phyloP scores from a whole-genome alignment of 2,329 filamentous ascomycete genomes.

The Alternaria sp. region DNA sequence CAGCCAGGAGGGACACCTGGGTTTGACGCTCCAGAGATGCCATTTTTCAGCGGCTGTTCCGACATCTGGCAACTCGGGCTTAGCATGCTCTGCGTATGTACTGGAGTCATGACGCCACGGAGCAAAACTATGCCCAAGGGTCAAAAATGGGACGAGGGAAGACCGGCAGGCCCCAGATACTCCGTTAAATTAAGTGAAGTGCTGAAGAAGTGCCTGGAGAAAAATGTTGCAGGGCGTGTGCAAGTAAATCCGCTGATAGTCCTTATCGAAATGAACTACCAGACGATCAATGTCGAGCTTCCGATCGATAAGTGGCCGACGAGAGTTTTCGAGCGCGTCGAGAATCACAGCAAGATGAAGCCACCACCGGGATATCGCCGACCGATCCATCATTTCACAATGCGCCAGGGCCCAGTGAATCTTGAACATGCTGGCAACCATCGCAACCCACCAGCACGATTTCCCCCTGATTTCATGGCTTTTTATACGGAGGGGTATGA shows the following conservation, averaged over 20 bases:
- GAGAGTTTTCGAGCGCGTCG: conserved; percentile 4
- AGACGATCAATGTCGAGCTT: conserved; percentile 1
- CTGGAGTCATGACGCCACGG: conserved; percentile 3
- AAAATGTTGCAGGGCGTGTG: conserved; percentile 8
- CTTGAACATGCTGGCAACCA: background rate
- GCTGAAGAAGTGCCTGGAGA: conserved; percentile 13
- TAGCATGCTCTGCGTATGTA: conserved; percentile 27
- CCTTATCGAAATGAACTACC: conserved; percentile 10
- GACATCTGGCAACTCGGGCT: conserved; percentile 33
- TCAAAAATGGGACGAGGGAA: conserved; percentile 10
- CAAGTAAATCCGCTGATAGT: conserved; percentile 1
- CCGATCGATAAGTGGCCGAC: conserved; percentile 9
- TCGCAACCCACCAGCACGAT: background rate
- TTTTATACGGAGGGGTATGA: background rate
- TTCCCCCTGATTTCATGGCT: background rate
- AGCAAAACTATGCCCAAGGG: conserved; percentile 15
- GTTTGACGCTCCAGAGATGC: conserved; percentile 29
- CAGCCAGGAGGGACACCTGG: conserved; percentile 17
- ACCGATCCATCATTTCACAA: background rate
- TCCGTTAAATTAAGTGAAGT: conserved; percentile 16
- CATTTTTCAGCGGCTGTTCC: conserved; percentile 15
- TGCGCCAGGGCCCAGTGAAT: background rate
- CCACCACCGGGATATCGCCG: conserved; percentile 11
- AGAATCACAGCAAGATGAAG: conserved; percentile 5
- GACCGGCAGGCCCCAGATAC: conserved; percentile 20